Percentiles rank a stretch among this genome's conserved stretches.
Evolutionary conservation across 345 rosid genomes (phyloP).

Genomic region (Eucalyptus camaldulensis): DNA sequence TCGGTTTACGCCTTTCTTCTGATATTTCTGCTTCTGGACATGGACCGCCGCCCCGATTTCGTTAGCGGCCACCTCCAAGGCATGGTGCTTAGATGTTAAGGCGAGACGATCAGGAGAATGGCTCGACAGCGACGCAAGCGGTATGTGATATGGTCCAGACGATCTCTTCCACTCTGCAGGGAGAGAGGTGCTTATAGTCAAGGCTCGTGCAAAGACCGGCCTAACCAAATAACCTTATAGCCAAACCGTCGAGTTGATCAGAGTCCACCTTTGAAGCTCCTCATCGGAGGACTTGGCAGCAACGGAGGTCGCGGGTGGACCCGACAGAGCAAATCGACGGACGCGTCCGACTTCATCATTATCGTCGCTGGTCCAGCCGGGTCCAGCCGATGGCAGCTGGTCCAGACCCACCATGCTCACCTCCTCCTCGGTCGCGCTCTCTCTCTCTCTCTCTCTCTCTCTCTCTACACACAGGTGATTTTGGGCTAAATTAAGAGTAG

Average conservation of each 20-base stretch:
- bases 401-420: too few relatives aligned
- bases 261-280: background rate
- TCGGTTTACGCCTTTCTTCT: constrained; percentile 24
- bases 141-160: constrained; percentile 72
- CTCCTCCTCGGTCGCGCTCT: too few relatives aligned
- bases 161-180: constrained; percentile 19
- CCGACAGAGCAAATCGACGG: too few relatives aligned
- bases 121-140: constrained; percentile 64
- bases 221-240: too few relatives aligned
- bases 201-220: background rate
- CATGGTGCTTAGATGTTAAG: constrained; percentile 73
- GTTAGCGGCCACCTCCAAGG: constrained; percentile 68
- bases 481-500: background rate
- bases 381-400: too few relatives aligned
- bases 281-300: background rate
- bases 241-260: background rate
- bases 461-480: background rate
- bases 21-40: constrained; percentile 61
- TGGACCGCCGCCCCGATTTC: constrained; percentile 73
- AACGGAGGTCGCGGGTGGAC: background rate
- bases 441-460: too few relatives aligned
- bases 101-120: constrained; percentile 85
- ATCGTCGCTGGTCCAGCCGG: too few relatives aligned
- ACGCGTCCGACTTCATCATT: too few relatives aligned
- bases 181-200: background rate